Percentiles rank a stretch among this genome's conserved stretches.
phyloP scores from a whole-genome alignment of 768 basidiomycete species.

The Mrakia blollopis region DNA sequence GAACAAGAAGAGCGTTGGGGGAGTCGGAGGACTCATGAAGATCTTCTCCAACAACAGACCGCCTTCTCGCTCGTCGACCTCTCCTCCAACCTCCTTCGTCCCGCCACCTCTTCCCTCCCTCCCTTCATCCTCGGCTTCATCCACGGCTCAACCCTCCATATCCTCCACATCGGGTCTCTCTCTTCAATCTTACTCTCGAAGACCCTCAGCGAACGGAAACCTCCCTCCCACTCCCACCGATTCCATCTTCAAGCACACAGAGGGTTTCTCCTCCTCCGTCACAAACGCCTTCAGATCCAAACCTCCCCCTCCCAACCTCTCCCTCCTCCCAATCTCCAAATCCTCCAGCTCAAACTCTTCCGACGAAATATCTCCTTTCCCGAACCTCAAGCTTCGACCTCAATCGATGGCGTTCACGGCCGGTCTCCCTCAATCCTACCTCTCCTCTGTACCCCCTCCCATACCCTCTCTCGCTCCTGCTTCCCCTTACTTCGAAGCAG shows the following conservation, averaged over 20 bases:
- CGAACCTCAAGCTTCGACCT: slow-evolving; percentile 17
- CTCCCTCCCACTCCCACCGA: not conserved
- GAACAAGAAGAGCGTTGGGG: slow-evolving; percentile 7
- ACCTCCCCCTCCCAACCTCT: not conserved
- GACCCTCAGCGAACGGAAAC: not conserved
- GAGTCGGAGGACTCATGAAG: slow-evolving; percentile 4
- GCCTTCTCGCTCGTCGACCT: not conserved
- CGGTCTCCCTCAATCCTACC: slow-evolving; percentile 6
- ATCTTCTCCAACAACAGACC: not conserved
- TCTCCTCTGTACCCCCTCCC: not conserved
- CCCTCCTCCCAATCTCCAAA: not conserved
- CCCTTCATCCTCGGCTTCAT: not conserved
- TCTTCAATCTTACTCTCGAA: not conserved
- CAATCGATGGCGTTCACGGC: not conserved
- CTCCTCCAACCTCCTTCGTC: not conserved
- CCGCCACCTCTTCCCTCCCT: not conserved
- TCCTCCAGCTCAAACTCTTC: not conserved
- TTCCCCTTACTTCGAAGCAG: not conserved
- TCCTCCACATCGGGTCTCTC: not conserved
- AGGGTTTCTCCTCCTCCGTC: not conserved
- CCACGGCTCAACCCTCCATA: not conserved
- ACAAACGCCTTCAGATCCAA: not conserved
- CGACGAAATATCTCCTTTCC: not conserved
- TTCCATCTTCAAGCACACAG: not conserved
- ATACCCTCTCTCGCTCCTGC: not conserved